phyloP scores from a whole-genome alignment of 306 rosid genomes.

The Betula pendula region DNA sequence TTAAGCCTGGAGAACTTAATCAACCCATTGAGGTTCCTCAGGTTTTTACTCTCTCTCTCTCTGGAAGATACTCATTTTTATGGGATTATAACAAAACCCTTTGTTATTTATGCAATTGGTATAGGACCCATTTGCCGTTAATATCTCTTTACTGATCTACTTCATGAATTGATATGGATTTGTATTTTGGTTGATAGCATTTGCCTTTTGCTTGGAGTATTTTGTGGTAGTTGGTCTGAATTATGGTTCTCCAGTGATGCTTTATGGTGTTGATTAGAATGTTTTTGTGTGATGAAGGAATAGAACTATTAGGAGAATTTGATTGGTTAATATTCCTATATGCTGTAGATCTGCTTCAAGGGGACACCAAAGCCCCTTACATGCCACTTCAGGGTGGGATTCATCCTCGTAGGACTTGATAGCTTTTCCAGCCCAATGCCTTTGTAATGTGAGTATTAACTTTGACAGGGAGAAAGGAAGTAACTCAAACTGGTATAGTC shows the following conservation, averaged over 20 bases:
- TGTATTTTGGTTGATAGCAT: not conserved
- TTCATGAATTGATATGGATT: conserved; percentile 7
- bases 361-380: not conserved
- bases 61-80: not conserved
- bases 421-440: not conserved
- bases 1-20: conserved; percentile 92
- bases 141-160: not conserved
- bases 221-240: not conserved
- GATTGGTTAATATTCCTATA: not conserved
- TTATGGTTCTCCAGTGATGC: not conserved
- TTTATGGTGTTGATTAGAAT: not conserved
- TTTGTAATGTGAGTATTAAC: not conserved
- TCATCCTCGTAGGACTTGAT: not conserved
- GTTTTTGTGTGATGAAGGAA: not conserved
- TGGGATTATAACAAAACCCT: not conserved
- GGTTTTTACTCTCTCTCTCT: conserved; percentile 37
- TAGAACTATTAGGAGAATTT: not conserved
- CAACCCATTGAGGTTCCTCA: conserved; percentile 96
- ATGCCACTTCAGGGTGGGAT: not conserved
- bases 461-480: not conserved
- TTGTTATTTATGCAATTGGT: not conserved
- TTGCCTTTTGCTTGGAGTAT: not conserved
- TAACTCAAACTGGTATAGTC: not conserved
- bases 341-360: not conserved
- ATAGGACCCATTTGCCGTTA: not conserved